Evolutionary conservation across 805 yeast genomes (phyloP), one percentile per base, ranked within the genome.

Genomic region (Nakazawaea anatomiae): DNA sequence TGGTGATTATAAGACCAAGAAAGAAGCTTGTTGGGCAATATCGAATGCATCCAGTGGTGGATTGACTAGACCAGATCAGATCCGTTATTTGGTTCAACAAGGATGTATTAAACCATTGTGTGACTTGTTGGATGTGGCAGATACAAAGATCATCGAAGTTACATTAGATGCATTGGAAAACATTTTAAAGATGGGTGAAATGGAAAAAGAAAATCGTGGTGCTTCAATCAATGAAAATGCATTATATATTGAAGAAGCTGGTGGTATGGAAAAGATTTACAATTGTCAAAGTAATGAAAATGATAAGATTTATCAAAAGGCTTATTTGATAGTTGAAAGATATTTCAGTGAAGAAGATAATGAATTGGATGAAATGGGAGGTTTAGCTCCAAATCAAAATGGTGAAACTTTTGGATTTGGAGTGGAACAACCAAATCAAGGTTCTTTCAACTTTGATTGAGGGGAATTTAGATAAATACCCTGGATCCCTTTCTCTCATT

Each of bases 1-100:
- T 51, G 97, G 94, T 55, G 98, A 92, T 64, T 91, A 90, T 75
- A 91, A 90, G 75, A 92, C 98, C 36, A 88, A 88, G 68, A 94
- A 92, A 70, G 99, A 94, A 74, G 99, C 99, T 4, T 92, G 98
- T 76, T 94, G 99, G 99, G 98, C 98, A 36, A 87, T 94, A 58
- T 90, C 97, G 31, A 94, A 94, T 67, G 98, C 99, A 39, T 88
- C 97, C 14, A 87, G 97, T 8, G 98, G 98, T 60, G 98, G 97
- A 27, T 76, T 90, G 60, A 75, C 85, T 42, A 86, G 83, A 67
- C 98, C 98, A 6, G 96, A 89, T 54, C 96, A 91, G 67, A 91
- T 94, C 60, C 81, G 92, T 63, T 94, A 90, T 70, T 79, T 94
- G 58, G 99, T 94, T 36, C 74, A 77, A 57, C 98, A 94, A 73